phyloP scores from a whole-genome alignment of 2,329 filamentous ascomycete genomes.

The Neonectria hederae region DNA sequence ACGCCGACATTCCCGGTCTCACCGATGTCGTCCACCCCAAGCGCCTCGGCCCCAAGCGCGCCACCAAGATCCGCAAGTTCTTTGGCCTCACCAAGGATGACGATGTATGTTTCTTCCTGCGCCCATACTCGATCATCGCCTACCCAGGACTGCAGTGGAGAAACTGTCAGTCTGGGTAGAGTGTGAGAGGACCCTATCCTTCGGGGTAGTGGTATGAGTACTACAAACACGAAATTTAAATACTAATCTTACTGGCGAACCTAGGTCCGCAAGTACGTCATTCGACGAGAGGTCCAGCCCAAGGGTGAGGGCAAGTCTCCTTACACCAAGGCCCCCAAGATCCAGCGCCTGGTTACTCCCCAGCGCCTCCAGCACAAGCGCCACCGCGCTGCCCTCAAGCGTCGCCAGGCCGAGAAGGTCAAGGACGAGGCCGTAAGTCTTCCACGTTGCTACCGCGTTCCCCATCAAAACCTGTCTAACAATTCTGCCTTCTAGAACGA shows the following conservation, averaged over 20 bases:
- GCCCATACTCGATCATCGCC: constrained; percentile 72
- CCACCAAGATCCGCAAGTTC: constrained; percentile 99
- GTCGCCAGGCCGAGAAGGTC: constrained; percentile 93
- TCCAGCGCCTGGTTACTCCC: constrained; percentile 99
- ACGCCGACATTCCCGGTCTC: constrained; percentile 90
- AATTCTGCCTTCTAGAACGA: constrained; percentile 77
- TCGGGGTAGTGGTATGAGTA: constrained; percentile 38
- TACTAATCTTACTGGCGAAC: constrained; percentile 52
- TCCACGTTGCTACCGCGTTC: rapidly evolving
- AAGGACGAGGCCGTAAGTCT: constrained; percentile 97
- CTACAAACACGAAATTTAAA: constrained; percentile 34
- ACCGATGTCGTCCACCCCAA: constrained; percentile 99
- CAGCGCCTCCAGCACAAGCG: constrained; percentile 99
- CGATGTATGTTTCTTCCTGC: constrained; percentile 84
- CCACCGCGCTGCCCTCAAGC: constrained; percentile 97
- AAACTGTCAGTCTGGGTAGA: constrained; percentile 62
- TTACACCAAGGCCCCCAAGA: constrained; percentile 99
- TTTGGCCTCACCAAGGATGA: constrained; percentile 99
- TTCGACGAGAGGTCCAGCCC: constrained; percentile 96
- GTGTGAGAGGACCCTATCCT: constrained; percentile 61
- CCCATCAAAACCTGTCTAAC: constrained; percentile 32
- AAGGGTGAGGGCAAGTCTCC: constrained; percentile 97
- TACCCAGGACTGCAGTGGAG: constrained; percentile 65
- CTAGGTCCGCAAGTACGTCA: constrained; percentile 99
- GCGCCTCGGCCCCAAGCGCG: constrained; percentile 99